Evolutionary conservation across 306 rosid genomes (phyloP), one percentile per base, ranked within the genome.

Genomic region (Echinosophora koreensis): DNA sequence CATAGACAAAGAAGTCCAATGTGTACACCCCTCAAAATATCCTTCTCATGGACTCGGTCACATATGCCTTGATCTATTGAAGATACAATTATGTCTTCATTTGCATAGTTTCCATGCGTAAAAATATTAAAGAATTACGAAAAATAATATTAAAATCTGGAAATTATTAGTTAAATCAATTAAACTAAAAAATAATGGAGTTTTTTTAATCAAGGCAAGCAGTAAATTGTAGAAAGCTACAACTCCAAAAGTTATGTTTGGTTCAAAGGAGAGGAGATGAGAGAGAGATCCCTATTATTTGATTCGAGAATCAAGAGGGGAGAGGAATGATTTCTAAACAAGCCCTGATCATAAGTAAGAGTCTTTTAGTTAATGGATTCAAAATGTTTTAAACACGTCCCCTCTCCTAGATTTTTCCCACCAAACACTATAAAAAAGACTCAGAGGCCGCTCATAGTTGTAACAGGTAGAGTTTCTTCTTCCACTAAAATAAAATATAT

Each of bases 21-120:
- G n/a, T 52, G 62, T 14, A 16, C 38, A 12, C 71, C 59, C 16
- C 65, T 59, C 34, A 59, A n/a, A 1, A 78, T 69, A 8, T 78
- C 77, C 17, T 17, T 18, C 13, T 17, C 0, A 59, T 18, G 38
- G 11, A 4, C 5, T 2, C 14, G 8, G 15, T 60, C 18, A 50
- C 13, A 69, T 70, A 69, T 59, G 4, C 28, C 42, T 32, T n/a
- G n/a, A 9, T 69, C 63, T 59, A 78, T 49, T 10, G 69, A 5
- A 35, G 42, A 38, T 49, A 8, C 5, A 37, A n/a, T 17, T 0
- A 69, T 60, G 2, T 5, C 42, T 17, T 37, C 37, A 0, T 35
- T 35, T 78, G 66, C 65, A 71, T 39, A 55, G 15, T 18, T 55
- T 71, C 77, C 65, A 71, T 37, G 77, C 77, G 54, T 37, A 4